phyloP scores from a whole-genome alignment of 2,329 filamentous ascomycete genomes.

The Lizonia empirigonia region DNA sequence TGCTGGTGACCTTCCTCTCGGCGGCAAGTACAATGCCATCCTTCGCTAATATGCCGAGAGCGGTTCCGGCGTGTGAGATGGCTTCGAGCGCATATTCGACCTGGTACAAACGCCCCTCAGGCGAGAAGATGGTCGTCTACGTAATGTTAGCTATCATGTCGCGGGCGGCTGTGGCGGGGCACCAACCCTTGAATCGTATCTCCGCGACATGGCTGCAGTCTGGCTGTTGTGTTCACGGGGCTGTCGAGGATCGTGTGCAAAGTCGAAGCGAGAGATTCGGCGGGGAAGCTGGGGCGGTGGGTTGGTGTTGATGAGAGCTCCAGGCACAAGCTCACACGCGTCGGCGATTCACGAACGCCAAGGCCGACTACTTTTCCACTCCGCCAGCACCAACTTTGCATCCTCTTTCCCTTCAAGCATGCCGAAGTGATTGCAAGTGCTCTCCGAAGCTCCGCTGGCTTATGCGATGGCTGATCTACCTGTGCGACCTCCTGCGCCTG shows the following conservation, averaged over 20 bases:
- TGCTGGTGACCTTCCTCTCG: constrained; percentile 98
- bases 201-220: constrained; percentile 76
- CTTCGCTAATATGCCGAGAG: constrained; percentile 93
- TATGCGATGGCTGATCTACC: constrained; percentile 38
- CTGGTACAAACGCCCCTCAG: constrained; percentile 96
- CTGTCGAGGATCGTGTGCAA: constrained; percentile 9
- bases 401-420: background rate
- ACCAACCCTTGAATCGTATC: constrained; percentile 94
- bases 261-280: constrained; percentile 19
- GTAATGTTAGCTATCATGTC: constrained; percentile 27
- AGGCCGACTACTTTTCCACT: constrained; percentile 39
- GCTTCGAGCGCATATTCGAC: constrained; percentile 99
- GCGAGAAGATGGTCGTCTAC: constrained; percentile 99
- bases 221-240: constrained; percentile 9
- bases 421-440: background rate
- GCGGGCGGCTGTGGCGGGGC: constrained; percentile 11
- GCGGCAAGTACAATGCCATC: constrained; percentile 98
- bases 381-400: constrained; percentile 1
- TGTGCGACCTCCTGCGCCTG: constrained; percentile 37
- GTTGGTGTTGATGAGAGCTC: constrained; percentile 43
- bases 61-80: constrained; percentile 97
- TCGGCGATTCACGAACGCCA: constrained; percentile 36
- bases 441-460: background rate
- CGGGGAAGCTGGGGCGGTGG: constrained; percentile 30
- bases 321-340: constrained; percentile 47